A percentile compares a stretch with the other conserved stretches of the same genome.
Evolutionary conservation across 2,329 filamentous ascomycete species (phyloP).

Genomic region (Cryphonectria japonica): DNA sequence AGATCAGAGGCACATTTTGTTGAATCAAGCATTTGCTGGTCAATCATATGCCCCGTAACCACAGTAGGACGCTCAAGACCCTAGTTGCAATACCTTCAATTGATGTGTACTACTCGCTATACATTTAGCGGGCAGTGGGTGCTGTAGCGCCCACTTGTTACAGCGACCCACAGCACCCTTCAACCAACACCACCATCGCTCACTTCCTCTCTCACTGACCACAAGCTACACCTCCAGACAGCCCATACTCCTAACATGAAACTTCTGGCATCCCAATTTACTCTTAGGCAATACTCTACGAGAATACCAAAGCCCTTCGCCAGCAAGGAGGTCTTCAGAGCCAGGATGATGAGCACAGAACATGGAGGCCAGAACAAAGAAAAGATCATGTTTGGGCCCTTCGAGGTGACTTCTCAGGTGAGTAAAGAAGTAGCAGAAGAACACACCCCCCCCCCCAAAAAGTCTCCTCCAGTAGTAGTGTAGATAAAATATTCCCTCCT

Average conservation of each 20-base stretch:
- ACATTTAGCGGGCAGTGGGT: neutral
- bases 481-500: neutral
- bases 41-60: neutral
- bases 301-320: neutral
- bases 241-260: neutral
- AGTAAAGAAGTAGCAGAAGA: slow-evolving; percentile 25
- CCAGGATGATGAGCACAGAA: slow-evolving; percentile 27
- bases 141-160: neutral
- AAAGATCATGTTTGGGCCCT: slow-evolving; percentile 71
- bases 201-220: neutral
- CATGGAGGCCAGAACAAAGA: slow-evolving; percentile 1
- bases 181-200: neutral
- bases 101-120: neutral
- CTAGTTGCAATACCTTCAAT: too few relatives aligned
- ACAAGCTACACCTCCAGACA: neutral
- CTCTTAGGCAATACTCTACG: slow-evolving; percentile 8
- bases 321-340: slow-evolving; percentile 7
- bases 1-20: neutral
- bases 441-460: neutral
- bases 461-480: neutral
- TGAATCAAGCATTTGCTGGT: neutral
- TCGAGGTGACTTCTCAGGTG: slow-evolving; percentile 76
- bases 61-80: too few relatives aligned
- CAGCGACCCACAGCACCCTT: neutral
- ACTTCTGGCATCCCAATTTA: neutral